Evolutionary conservation across 805 yeast species (phyloP), one percentile per base, ranked within the genome.

Genomic region (Candida parachauliodes): DNA sequence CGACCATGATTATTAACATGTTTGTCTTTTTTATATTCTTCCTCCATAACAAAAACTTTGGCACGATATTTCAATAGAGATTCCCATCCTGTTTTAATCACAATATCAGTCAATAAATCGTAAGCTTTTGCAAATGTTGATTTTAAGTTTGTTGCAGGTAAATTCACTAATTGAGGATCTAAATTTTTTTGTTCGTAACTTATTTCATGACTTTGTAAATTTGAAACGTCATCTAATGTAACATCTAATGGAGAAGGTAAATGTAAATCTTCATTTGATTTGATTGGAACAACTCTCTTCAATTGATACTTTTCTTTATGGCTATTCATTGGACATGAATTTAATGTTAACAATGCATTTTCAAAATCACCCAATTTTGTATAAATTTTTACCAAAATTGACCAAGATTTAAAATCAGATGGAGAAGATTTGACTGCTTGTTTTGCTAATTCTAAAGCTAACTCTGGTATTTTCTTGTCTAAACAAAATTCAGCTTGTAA

Each of bases 291-390:
- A 4, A 81, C 71, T 50, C 93, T 66, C 52, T 74, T 77, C 48
- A 83, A 68, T 16, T 71, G 66, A 54, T 68, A 83, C 44, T 75
- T 75, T 48, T 84, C 93, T 52, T 78, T 81, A 50, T 79, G 77
- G 8, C 83, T 76, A 37, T 80, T 80, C 88, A 85, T 83, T 17
- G 94, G 94, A 51, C 89, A 83, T 11, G 91, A 79, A 50, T 85
- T 85, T 46, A 85, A 66, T 1, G 88, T 76, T 40, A 83, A 60
- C 37, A 85, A 65, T 1, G 93, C 85, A 47, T 81, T 75, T 53
- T 83, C 89, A 54, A 77, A 76, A 56, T 83, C 81, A 19, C 78
- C 79, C 36, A 76, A 54, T 31, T 72, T 71, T 27, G 83, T 76
- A 55, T 84, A 83, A 1, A 77, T 74, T 47, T 72, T 71, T 7